Conservation (phyloP, 176 grass and related monocot genomes). For the Triticum urartu region DNA sequence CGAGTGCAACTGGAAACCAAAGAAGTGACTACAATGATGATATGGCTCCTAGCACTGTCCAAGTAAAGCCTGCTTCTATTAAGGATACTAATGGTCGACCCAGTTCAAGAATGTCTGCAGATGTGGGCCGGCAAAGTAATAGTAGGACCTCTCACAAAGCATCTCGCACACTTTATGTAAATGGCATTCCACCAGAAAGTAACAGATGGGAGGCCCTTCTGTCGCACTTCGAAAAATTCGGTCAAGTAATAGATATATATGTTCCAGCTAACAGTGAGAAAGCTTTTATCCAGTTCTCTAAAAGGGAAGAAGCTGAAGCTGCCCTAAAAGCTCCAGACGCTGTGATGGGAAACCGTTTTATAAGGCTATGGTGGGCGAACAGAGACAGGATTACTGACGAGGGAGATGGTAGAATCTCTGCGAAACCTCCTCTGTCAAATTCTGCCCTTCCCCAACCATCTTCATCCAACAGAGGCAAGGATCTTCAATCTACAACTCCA, state of each 20-base stretch:
- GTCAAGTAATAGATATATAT: conserved; percentile 88
- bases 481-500: conserved; percentile 49
- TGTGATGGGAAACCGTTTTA: conserved; percentile 99
- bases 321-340: conserved; percentile 88
- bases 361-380: conserved; percentile 97
- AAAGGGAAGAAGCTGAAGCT: conserved; percentile 96
- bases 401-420: conserved; percentile 32
- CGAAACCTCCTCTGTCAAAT: conserved; percentile 7
- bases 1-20: conserved; percentile 36
- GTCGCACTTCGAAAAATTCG: conserved; percentile 91
- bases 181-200: conserved; percentile 81
- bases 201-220: conserved; percentile 74
- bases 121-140: conserved; percentile 46
- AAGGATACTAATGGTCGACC: conserved; percentile 43
- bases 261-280: conserved; percentile 84
- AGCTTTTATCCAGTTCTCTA: conserved; percentile 96
- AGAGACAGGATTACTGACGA: conserved; percentile 75
- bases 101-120: conserved; percentile 36
- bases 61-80: conserved; percentile 36
- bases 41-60: conserved; percentile 24
- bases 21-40: conserved; percentile 43
- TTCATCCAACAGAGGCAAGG: conserved; percentile 52
- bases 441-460: conserved; percentile 33
- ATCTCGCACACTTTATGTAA: conserved; percentile 87
- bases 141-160: conserved; percentile 75